Evolutionary conservation across 2,329 filamentous ascomycete genomes (phyloP), one percentile per base, ranked within the genome.

Genomic region (Sporothrix globosa): DNA sequence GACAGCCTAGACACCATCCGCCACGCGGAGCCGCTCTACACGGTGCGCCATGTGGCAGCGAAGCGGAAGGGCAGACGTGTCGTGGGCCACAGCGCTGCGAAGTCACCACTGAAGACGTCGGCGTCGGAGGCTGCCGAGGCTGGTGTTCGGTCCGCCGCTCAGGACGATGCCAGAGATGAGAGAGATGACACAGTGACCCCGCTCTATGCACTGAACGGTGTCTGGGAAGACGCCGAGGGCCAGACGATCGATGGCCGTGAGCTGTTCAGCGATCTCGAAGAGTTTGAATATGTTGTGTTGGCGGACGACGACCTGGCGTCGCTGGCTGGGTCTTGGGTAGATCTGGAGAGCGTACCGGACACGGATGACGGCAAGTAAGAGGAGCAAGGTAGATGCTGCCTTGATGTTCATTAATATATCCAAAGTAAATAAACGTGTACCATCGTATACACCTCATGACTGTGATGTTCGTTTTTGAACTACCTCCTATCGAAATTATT

Each of bases 221-320:
- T 61, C 9, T 69, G 68, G 39, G 41, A 58, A 50, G 52, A 68
- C 39, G 53, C 34, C 30, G 66, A 58, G 39, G 52, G 66, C 66
- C 53, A 68, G 34, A 21, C 39, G 10, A 58, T 68, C 9, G 41
- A 68, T 17, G 52, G 53, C 21, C 34, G 53, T 21, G 39, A 17
- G 5, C 53, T 58, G 11, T 58, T 30, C 41, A 67, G 21, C n/a
- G 66, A 48, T 13, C 39, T 68, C 14, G 41, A 68, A 9, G 48
- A 56, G 21, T 48, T 69, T 4, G 68, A 70, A 66, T 72, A 70
- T 46, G 68, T 69, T 6, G 46, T 72, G 13, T 41, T 72, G 17
- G 48, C 56, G 4, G 68, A 72, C 44, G 71, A 72, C 17, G 71
- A 72, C 14, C 21, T 72, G 48, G 41, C 54, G 14, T 72, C 71